These are phyloP conservation scores for Torulaspora franciscae DNA, from an alignment of 805 yeast genomes.

Conservation along the genomic window DNA sequence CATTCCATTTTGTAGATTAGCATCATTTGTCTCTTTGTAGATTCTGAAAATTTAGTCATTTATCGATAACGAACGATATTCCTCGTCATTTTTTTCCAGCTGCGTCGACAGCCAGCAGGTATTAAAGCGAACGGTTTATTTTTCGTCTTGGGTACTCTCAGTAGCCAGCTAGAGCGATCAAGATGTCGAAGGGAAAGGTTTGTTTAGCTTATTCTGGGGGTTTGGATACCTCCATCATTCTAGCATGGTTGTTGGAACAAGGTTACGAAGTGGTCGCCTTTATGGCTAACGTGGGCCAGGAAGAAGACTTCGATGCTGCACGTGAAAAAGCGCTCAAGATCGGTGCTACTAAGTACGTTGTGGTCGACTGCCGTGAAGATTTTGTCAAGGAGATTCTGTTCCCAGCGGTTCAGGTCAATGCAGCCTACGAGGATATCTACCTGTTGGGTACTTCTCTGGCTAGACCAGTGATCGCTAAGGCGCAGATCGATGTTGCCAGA, in stretches of 20 bases:
- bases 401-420: slow-evolving; percentile 98
- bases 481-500: slow-evolving; percentile 96
- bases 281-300: slow-evolving; percentile 98
- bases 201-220: slow-evolving; percentile 99
- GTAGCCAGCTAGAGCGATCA: background rate
- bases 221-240: slow-evolving; percentile 93
- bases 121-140: background rate
- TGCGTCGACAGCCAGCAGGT: background rate
- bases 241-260: slow-evolving; percentile 96
- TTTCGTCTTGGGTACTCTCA: background rate
- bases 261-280: slow-evolving; percentile 98
- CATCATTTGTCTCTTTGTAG: slow-evolving; percentile 2
- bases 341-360: slow-evolving; percentile 94
- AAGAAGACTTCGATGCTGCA: slow-evolving; percentile 97
- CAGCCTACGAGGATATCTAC: slow-evolving; percentile 96
- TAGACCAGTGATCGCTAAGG: slow-evolving; percentile 97
- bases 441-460: slow-evolving; percentile 96
- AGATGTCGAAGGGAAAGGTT: slow-evolving; percentile 96
- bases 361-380: slow-evolving; percentile 91
- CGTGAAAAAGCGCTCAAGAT: slow-evolving; percentile 92
- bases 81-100: background rate
- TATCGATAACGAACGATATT: background rate
- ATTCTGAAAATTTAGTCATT: background rate
- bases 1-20: slow-evolving; percentile 8
- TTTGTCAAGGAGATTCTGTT: slow-evolving; percentile 84